Base-by-base conservation (phyloP, 2,329 filamentous ascomycete genomes). In the Coniochaeta pulveracea region DNA sequence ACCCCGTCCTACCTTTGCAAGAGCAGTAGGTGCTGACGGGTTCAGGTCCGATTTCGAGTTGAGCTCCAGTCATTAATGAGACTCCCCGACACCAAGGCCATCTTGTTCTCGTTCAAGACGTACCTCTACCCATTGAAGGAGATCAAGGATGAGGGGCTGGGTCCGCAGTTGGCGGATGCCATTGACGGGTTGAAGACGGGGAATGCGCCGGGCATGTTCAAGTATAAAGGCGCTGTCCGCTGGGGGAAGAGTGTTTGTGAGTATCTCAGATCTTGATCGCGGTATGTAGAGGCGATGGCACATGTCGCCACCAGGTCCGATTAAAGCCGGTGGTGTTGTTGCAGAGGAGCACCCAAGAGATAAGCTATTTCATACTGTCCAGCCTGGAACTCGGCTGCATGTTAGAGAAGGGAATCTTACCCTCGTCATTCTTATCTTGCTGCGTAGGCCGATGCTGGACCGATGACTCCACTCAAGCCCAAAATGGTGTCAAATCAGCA, bases 41-140 rank as follows among this genome's bases (percentile, higher is more conserved):
- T 3, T 3, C 10, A 28, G 28, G 61, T 56, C 47, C 56, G 6
- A 51, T 48, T 65, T 5, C 56, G 66, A 17, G 58, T 64, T 19
- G 68, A 75, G 46, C 51, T 69, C 10, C 69, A 74, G 43, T 67
- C 65, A 0, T 41, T 72, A 19, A 65, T 57, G 2, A 56, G 68
- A 2, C 53, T 73, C 6, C 67, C 67, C 1, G 43, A 54, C 36
- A 66, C 61, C 0, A 45, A 47, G 3, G 61, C 63, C 1, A 47
- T 72, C 2, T 44, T 72, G 10, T 73, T 73, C 46, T 66, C 65
- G 8, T 69, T 73, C 54, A 72, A 72, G 50, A 71, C 68, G 0
- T 69, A 69, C 37, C 37, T 70, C 11, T 71, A 69, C 32, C 59
- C 62, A 0, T 37, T 73, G 0, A 38, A 47, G 7, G 55, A 68